Evolutionary conservation across 2,329 filamentous ascomycete species (phyloP), one percentile per base, ranked within the genome.

Genomic region (Penicillium sp.): DNA sequence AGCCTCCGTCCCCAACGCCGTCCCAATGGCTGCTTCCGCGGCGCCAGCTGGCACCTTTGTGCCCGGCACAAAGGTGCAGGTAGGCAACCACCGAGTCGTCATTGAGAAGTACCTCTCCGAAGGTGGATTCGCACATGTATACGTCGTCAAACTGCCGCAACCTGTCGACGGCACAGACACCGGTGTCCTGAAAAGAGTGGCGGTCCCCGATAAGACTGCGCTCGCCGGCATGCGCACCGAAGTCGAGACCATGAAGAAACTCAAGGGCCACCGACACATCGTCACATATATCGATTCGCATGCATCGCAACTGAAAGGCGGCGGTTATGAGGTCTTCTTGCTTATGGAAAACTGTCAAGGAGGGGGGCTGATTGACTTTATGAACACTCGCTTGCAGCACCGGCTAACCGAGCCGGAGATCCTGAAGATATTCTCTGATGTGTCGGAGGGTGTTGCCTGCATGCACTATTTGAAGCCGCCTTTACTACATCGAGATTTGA

Each of bases 161-260:
- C 82, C 90, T 56, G 79, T 92, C 68, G 84, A 90, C 71, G 89
- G 89, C 61, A 87, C 88, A 62, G 89, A 95, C 65, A 80, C 85
- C 65, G 91, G 90, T 12, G 92, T 97, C 49, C 79, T 97, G 68
- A 97, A 99, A 81, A 83, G 94, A 69, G 94, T 99, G 58, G 94
- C 94, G 35, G 94, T 97, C 52, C 91, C 94, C 30, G 94, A 99
- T 76, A 97, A 96, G 81, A 90, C 96, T 62, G 85, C 93, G 58
- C 80, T 99, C 76, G 89, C 90, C 61, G 92, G 90, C 74, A 97
- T 99, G 94, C 87, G 94, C 73, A 97, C 87, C 64, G 94, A 99
- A 80, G 94, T 99, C 65, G 94, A 99, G 78, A 99, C 94, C 14
- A 99, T 99, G 94, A 99, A 99, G 85, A 92, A 94, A 75, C 82